Evolutionary conservation across 208 protist species (phyloP), one percentile per base, ranked within the genome.

Genomic region (Plasmodiophora brassicae): DNA sequence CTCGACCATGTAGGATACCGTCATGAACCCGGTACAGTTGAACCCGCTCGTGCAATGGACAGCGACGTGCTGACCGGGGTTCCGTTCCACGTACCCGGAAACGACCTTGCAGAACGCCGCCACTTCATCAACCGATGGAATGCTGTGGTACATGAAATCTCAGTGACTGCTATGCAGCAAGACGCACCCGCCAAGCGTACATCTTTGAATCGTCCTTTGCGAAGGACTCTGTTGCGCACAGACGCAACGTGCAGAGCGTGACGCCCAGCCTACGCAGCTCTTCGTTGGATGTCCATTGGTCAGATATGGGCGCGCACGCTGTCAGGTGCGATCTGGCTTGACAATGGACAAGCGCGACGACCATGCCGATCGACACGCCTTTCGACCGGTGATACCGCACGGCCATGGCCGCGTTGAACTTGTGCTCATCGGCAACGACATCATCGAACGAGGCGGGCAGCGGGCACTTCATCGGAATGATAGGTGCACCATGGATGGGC

Each of bases 11-110:
- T 78, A 78, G 5, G 14, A 78, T 36, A 38, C 65, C 10, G 41
- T 78, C 65, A 78, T 78, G n/a, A 78, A 78, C 5, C 65, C 65
- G 41, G 65, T 78, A 5, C 32, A 32, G n/a, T 78, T 78, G 41
- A 78, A 78, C 65, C 65, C 65, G 41, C 65, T 78, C 32, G 32
- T 44, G n/a, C 65, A 78, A 78, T 78, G 65, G 41, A 78, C n/a
- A 78, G 65, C 65, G n/a, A 78, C 65, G 41, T 78, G n/a, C 20
- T 78, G 32, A 5, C n/a, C 65, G 41, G 65, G 14, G 65, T 78
- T 78, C 41, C 65, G 65, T 32, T 5, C 5, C 20, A 78, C 32
- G n/a, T 78, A 78, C 10, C n/a, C 41, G 65, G 65, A 78, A 44
- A 78, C n/a, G 32, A 78, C 32, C n/a, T 38, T n/a, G n/a, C 65